Evolutionary conservation across 2,329 filamentous ascomycete genomes (phyloP).

Genomic region (Paecilomyces sp.): DNA sequence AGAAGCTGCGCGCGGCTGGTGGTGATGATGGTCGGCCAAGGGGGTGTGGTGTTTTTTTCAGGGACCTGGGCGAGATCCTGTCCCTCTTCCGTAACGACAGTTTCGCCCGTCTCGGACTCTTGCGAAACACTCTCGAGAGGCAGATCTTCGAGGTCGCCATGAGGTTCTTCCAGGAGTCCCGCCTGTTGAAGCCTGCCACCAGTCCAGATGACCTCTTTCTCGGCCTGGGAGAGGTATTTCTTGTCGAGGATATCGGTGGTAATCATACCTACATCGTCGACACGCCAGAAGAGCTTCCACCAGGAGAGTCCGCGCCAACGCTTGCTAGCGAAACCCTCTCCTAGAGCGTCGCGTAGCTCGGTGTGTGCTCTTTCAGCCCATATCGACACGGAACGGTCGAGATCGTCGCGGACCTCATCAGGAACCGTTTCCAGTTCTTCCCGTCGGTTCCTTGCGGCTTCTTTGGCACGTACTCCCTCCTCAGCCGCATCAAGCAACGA

Average conservation of each 20-base stretch:
- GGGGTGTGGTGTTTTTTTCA: conserved; percentile 15
- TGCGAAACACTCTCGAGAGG: conserved; percentile 1
- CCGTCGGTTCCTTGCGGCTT: conserved; percentile 20
- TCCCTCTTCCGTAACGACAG: not conserved
- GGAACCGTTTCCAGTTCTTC: conserved; percentile 30
- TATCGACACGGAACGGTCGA: conserved; percentile 54
- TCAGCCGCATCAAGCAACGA: conserved; percentile 52
- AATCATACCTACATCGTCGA: conserved; percentile 83
- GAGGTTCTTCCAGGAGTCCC: conserved; percentile 39
- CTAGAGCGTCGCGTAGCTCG: conserved; percentile 74
- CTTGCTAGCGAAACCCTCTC: conserved; percentile 66
- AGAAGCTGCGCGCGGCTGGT: conserved; percentile 61
- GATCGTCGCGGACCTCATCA: conserved; percentile 35
- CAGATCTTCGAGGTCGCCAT: not conserved
- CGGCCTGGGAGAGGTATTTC: conserved; percentile 69
- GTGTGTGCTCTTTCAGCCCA: conserved; percentile 79
- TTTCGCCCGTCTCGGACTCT: conserved; percentile 11
- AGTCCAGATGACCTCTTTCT: conserved; percentile 75
- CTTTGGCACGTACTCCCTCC: conserved; percentile 18
- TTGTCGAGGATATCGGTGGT: conserved; percentile 69
- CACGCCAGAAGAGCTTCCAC: conserved; percentile 95
- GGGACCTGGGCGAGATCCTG: not conserved
- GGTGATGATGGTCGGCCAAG: conserved; percentile 71
- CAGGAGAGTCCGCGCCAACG: conserved; percentile 76
- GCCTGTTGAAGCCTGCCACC: conserved; percentile 67